Evolutionary conservation across 83 land plant genomes (phyloP).

Genomic region (Picea abies): DNA sequence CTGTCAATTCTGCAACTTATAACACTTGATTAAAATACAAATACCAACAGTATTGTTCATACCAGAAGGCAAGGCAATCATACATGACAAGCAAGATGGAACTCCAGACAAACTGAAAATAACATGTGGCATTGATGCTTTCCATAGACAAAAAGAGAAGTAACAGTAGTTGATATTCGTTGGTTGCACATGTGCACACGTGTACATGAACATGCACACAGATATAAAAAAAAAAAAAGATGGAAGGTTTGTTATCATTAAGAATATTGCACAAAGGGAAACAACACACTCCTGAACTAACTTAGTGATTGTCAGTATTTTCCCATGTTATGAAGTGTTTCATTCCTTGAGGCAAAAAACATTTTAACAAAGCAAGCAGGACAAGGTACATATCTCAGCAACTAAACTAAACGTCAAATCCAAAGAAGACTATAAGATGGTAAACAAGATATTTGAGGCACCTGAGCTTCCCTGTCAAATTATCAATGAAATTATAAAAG

Average conservation of each 20-base stretch:
- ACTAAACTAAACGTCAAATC: background rate
- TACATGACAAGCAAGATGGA: background rate
- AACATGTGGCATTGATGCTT: background rate
- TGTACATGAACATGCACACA: too few species aligned
- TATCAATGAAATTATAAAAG: too few species aligned
- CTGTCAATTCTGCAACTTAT: background rate
- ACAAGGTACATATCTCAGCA: background rate
- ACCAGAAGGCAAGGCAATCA: background rate
- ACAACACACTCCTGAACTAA: background rate
- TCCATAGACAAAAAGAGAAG: background rate
- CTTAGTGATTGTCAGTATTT: background rate
- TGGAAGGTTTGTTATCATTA: too few species aligned
- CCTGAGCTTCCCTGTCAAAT: constrained; percentile 80
- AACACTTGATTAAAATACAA: background rate
- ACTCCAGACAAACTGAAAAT: background rate
- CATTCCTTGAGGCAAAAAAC: background rate
- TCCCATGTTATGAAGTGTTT: background rate
- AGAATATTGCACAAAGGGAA: background rate
- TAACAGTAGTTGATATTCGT: too few species aligned
- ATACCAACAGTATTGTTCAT: background rate
- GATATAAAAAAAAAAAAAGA: too few species aligned
- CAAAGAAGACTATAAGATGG: background rate
- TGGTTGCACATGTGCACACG: too few species aligned
- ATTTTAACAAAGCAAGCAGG: background rate
- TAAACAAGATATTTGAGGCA: constrained; percentile 18